Evolutionary conservation across 2,329 filamentous ascomycete genomes (phyloP), one percentile per base, ranked within the genome.

Genomic region (Phialophora chinensis): DNA sequence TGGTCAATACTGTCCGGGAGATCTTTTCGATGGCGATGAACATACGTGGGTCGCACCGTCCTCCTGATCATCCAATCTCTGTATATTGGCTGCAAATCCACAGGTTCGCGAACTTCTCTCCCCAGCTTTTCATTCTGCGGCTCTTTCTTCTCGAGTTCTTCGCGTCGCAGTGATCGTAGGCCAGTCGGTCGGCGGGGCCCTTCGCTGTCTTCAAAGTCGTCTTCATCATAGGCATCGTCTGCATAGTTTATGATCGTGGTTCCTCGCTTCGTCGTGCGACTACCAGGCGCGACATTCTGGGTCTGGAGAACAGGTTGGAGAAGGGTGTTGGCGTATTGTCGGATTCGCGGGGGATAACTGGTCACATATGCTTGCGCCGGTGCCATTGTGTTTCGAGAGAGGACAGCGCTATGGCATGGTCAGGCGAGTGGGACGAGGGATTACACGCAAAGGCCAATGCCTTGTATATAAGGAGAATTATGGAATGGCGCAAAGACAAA

Each of bases 161-260:
- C 91, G 72, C 91, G 88, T 74, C 92, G 88, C 74, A 93, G 79
- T 74, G 90, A 97, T 73, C 93, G 89, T 78, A 97, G 78, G 4
- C 93, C 93, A 0, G 93, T 96, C 12, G 91, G 87, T 65, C 87
- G 82, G 69, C 88, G 82, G 27, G 86, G 91, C 1, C 90, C 89
- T 69, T 94, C 89, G 70, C 92, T 82, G 44, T 84, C 82, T 44
- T 83, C 82, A 70, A 83, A 84, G 74, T 94, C 82, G 47, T 84
- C 82, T 68, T 89, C 93, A 72, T 97, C 94, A 75, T 90, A 96
- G 55, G 93, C 93, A 77, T 98, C 94, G 77, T 99, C 95, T 27
- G 95, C 94, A 76, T 99, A 99, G 81, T 97, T 99, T 80, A 98
- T 95, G 70, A 94, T 91, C 38, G 92, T 95, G 1, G 95, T 98